Conservation (phyloP, 2,329 filamentous ascomycete genomes). For the Tolypocladium paradoxum region DNA sequence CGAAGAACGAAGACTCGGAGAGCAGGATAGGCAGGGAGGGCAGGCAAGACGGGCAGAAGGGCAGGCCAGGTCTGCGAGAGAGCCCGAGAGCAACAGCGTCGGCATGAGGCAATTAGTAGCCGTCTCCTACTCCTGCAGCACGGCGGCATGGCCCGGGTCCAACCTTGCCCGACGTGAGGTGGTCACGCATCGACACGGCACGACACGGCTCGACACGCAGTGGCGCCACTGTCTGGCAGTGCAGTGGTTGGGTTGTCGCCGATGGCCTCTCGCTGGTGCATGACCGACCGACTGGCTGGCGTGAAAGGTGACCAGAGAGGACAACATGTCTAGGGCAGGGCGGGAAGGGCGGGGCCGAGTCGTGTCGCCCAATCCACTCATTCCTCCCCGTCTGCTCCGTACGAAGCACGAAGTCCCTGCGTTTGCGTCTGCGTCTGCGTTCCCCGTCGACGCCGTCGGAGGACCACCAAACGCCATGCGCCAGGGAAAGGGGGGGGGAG, state of each 20-base stretch:
- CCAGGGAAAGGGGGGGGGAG: background rate
- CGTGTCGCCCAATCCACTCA: too few relatives aligned
- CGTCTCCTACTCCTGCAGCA: background rate
- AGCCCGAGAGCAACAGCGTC: background rate
- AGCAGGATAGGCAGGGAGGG: background rate
- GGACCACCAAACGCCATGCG: background rate
- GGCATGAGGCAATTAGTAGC: background rate
- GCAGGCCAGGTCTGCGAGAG: background rate
- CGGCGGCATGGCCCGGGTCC: background rate
- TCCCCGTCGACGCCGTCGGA: background rate
- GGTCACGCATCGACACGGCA: background rate
- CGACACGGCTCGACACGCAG: background rate
- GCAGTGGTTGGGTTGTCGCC: background rate
- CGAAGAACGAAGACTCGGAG: background rate
- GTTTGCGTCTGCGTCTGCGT: background rate
- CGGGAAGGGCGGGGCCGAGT: background rate
- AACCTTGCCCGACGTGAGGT: background rate
- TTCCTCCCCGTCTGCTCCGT: too few relatives aligned
- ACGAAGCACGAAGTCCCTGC: too few relatives aligned
- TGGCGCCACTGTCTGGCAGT: background rate
- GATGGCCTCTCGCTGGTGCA: background rate
- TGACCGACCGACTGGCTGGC: background rate
- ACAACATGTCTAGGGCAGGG: background rate
- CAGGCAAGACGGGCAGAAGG: constrained; percentile 1
- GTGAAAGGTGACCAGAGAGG: background rate